Base-by-base conservation (phyloP, 2,329 filamentous ascomycete genomes). In the Diplodia seriata region DNA sequence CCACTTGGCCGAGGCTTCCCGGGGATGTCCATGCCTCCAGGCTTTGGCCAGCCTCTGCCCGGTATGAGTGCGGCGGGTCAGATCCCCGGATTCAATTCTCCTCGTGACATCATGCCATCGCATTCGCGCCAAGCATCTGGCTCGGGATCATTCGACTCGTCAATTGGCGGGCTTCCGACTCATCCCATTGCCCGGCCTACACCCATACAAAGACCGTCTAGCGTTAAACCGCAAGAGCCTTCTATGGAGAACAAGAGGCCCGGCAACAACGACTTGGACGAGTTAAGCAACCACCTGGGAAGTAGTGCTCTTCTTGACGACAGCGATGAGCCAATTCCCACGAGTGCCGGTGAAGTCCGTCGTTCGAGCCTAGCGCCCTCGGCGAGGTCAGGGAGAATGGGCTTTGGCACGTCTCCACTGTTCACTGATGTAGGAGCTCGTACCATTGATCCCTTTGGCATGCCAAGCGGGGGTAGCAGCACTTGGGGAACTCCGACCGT, bases 141-240 rank as follows among this genome's bases (percentile, higher is more conserved):
- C 84, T 23, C 81, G 79, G 14, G 88, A 7, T 53, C 55, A 15
- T 68, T 90, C 70, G 91, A 94, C 9, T 82, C 83, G 18, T 81
- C 84, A 38, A 76, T 77, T 64, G 73, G 70, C 8, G 79, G 81
- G 31, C 78, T 83, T 12, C 83, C 87, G 66, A 84, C 89, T 40
- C 90, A 93, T 70, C 91, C 92, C 1, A 94, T 96, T 69, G 86
- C 90, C 55, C 87, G 93, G 66, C 94, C 94, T 31, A 88, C 91
- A 29, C 94, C 94, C 0, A 97, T 98, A 70, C 92, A 94, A 70
- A 87, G 93, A 40, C 94, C 95, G 0, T 89, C 90, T 18, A 97
- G 93, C 76, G 87, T 85, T 11, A 84, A 85, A 70, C 85, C 86
- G 36, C 82, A 82, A 66, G 85, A 85, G 51, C 79, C 76, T 49